Base-by-base conservation (phyloP, 129 eudicot species). In the Deinandra increscens region DNA sequence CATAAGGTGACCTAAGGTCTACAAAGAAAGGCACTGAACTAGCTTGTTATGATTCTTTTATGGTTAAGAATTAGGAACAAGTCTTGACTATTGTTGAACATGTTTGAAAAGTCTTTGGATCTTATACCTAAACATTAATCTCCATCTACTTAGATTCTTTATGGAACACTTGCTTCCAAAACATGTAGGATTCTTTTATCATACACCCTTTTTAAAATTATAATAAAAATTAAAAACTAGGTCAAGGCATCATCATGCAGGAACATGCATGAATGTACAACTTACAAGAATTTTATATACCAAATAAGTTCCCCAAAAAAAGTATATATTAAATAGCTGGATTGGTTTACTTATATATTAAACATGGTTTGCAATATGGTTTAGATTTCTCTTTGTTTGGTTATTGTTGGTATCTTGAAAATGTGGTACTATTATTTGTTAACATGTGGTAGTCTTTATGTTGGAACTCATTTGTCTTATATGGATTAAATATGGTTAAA, bases 1-100 rank as follows among this genome's bases (percentile, higher is more conserved):
- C 71, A 79, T 38, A 59, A 51, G 78, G 74, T 83, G 84, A 78
- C 80, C 82, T 63, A 84, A 64, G 74, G 77, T 53, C 69, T 67
- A 79, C 61, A 64, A 45, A 75, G 63, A 71, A 60, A 38, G 72
- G 74, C 63, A 77, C 58, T 75, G 33, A 75, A 81, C 71, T 61
- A 76, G 68, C 60, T 61, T 53, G 54, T 19, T 22, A 62, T 68
- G 62, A 46, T 79, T 85, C 67, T 64, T 81, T 79, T 75, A 78
- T 73, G 59, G 51, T 71, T 73, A 68, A 66, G 60, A 67, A 67
- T 67, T 51, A 74, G 61, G 48, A 73, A 71, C 54, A 48, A 76
- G 59, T 78, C 85, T 73, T 77, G 85, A 82, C 85, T 74, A 55
- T 13, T 64, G 78, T 77, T 70, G 76, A 82, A 74, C 66, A 60